phyloP scores from a whole-genome alignment of 805 yeast species.

The Yarrowia deformans region DNA sequence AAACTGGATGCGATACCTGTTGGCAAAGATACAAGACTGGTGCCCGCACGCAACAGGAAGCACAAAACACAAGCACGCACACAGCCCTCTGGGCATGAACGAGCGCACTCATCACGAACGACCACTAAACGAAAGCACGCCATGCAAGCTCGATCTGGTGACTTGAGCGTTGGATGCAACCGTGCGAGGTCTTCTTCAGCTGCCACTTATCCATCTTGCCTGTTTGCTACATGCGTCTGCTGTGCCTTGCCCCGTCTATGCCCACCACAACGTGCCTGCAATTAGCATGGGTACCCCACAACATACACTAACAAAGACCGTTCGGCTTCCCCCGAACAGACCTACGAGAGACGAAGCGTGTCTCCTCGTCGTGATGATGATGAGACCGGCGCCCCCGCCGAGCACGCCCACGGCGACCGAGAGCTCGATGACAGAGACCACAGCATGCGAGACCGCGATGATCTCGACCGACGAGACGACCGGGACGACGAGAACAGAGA shows the following conservation, averaged over 20 bases:
- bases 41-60: neutral
- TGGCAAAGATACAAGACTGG: neutral
- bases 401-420: conserved; percentile 26
- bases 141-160: no score
- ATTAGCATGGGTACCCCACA: neutral
- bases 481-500: neutral
- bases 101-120: no score
- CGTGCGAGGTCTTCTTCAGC: no score
- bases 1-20: neutral
- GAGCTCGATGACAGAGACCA: conserved; percentile 18
- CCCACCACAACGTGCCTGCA: neutral
- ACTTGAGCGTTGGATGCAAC: no score
- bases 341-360: conserved; percentile 43
- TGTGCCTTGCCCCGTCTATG: neutral
- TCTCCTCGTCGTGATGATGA: conserved; percentile 44
- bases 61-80: neutral
- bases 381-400: conserved; percentile 19
- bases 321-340: conserved; percentile 42
- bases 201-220: no score
- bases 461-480: conserved; percentile 35
- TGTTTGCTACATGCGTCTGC: no score
- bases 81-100: neutral
- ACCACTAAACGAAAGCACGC: no score
- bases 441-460: conserved; percentile 15
- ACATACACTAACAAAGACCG: conserved; percentile 31